Conservation (phyloP, 1,139 yeast genomes). For the Hemisphaericaspora xylofermentans region DNA sequence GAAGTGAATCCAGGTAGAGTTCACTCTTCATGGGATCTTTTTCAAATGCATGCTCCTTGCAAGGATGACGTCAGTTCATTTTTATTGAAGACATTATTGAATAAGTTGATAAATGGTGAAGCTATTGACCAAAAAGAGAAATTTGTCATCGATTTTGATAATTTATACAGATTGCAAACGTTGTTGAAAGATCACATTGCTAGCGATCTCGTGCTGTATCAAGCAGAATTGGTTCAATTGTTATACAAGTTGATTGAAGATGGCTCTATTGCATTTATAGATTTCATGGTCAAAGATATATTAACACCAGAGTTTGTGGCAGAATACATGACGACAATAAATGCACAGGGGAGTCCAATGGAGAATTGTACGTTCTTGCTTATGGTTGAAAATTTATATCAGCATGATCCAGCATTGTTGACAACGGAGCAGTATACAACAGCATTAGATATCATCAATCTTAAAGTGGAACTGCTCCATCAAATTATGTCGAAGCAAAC, state of each 20-base stretch:
- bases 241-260: slow-evolving; percentile 13
- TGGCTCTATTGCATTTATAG: slow-evolving; percentile 5
- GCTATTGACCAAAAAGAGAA: slow-evolving; percentile 12
- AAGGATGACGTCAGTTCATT: slow-evolving; percentile 9
- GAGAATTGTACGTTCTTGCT: slow-evolving; percentile 2
- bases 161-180: slow-evolving; percentile 8
- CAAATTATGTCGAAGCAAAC: slow-evolving; percentile 1
- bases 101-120: slow-evolving; percentile 25
- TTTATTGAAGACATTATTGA: slow-evolving; percentile 20
- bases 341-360: background rate
- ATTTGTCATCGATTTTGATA: slow-evolving; percentile 8
- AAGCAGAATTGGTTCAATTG: slow-evolving; percentile 4
- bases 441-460: slow-evolving; percentile 10
- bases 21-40: slow-evolving; percentile 33
- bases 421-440: slow-evolving; percentile 1
- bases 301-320: background rate
- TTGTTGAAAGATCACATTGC: slow-evolving; percentile 4
- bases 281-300: background rate
- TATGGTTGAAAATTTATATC: slow-evolving; percentile 6
- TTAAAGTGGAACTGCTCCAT: background rate
- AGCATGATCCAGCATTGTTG: slow-evolving; percentile 7
- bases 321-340: slow-evolving; percentile 1
- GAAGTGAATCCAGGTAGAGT: slow-evolving; percentile 44
- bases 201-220: background rate
- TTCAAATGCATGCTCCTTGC: slow-evolving; percentile 21